Evolutionary conservation across 352 stramenopile species (phyloP), one percentile per base, ranked within the genome.

Genomic region (Pythium chondricola): DNA sequence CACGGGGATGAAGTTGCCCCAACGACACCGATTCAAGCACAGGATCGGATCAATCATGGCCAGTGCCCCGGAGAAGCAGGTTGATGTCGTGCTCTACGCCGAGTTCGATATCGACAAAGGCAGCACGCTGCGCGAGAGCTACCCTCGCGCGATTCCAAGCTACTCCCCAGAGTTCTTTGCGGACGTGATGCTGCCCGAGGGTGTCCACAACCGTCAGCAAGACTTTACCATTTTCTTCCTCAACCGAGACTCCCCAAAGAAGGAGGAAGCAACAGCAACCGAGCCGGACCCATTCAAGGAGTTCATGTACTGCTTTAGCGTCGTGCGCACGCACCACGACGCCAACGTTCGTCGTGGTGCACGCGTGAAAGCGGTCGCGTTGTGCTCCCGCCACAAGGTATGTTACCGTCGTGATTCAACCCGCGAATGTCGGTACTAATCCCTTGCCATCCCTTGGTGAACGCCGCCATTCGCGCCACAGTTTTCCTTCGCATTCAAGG

Each of bases 191-290:
- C 56, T 95, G 22, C 83, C 83, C 18, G 83, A 95, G 43, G 83
- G 83, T 40, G 80, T 91, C 52, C 83, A 95, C 72, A 95, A 95
- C 61, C 83, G 83, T 39, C 49, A 89, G 26, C 61, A 91, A 36
- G 83, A 95, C 65, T 83, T 80, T 17, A 95, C 83, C 29, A 78
- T 92, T 40, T 95, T 95, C 57, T 93, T 95, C 53, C 74, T 95
- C 48, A 92, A 93, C 54, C 74, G 82, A 29, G 63, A 81, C 17
- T n/a, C n/a, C n/a, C n/a, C n/a, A n/a, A 55, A 52, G 31, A 52
- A 52, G 48, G 65, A 55, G 9, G 20, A 30, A 10, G 47, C n/a
- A 6, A 43, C 46, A 8, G 22, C 4, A 30, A 25, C 16, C 14
- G 48, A 22, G 41, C 16, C 2, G 2, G 72, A 89, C 33, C 67